phyloP scores from a whole-genome alignment of 495 filamentous ascomycete species.

The Parathielavia appendiculata region DNA sequence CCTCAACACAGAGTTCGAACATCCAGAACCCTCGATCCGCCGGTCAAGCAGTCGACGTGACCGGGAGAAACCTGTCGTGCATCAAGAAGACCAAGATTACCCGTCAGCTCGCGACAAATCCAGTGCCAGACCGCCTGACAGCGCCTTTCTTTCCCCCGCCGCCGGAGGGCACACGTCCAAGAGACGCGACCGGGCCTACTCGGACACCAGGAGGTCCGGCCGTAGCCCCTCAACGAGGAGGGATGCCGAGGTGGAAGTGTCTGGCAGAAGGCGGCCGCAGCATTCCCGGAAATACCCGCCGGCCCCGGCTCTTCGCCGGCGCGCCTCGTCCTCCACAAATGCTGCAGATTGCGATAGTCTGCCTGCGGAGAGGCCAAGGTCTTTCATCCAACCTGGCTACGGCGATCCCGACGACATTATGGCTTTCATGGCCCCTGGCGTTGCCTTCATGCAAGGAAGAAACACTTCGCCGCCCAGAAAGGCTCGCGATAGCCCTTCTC shows the following conservation, averaged over 20 bases:
- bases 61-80: slow-evolving; percentile 22
- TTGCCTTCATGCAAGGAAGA: slow-evolving; percentile 12
- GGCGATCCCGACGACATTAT: slow-evolving; percentile 22
- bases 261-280: slow-evolving; percentile 20
- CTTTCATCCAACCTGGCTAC: slow-evolving; percentile 12
- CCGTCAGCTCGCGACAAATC: slow-evolving; percentile 9
- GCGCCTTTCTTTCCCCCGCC: slow-evolving; percentile 32
- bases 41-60: slow-evolving; percentile 23
- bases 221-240: slow-evolving; percentile 19
- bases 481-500: slow-evolving; percentile 21
- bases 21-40: slow-evolving; percentile 15
- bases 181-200: slow-evolving; percentile 40
- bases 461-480: slow-evolving; percentile 22
- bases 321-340: slow-evolving; percentile 20
- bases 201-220: slow-evolving; percentile 23
- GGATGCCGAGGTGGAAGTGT: slow-evolving; percentile 15
- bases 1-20: slow-evolving; percentile 28
- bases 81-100: slow-evolving; percentile 19
- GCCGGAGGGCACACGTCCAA: slow-evolving; percentile 34
- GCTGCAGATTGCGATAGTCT: not conserved
- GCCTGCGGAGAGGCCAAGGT: slow-evolving; percentile 10
- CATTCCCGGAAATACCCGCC: slow-evolving; percentile 15
- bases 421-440: slow-evolving; percentile 29
- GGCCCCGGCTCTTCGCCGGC: slow-evolving; percentile 11
- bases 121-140: slow-evolving; percentile 21